A percentile compares a stretch with the other conserved stretches of the same genome.
These are phyloP conservation scores for Russula earlei DNA, from an alignment of 768 basidiomycete species.

Conservation along the genomic window DNA sequence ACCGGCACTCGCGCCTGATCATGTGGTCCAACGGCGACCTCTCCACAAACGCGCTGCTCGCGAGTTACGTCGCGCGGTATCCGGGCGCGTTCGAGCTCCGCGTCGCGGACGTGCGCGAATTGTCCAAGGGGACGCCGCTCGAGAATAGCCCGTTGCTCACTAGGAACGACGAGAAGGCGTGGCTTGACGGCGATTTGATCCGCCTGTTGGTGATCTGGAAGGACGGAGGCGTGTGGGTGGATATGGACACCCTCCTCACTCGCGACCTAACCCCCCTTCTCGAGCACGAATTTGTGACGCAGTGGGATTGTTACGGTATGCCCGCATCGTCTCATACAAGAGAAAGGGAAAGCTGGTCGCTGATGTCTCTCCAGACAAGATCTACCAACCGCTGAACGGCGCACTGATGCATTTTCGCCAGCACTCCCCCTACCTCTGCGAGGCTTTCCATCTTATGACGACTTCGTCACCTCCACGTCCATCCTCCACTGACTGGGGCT, in stretches of 20 bases:
- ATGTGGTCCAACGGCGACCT: conserved; percentile 91
- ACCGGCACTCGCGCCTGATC: conserved; percentile 51
- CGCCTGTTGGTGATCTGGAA: conserved; percentile 81
- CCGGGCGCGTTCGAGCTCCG: conserved; percentile 65
- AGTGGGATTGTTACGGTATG: conserved; percentile 98
- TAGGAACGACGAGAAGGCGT: conserved; percentile 68
- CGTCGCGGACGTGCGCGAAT: conserved; percentile 50
- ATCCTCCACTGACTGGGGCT: conserved; percentile 89
- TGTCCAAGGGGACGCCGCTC: conserved; percentile 73
- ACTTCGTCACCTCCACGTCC: conserved; percentile 61
- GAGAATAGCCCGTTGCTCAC: conserved; percentile 52
- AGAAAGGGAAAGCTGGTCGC: background rate
- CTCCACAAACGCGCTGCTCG: conserved; percentile 44
- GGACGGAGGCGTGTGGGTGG: conserved; percentile 90
- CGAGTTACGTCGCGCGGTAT: conserved; percentile 47
- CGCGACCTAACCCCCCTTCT: conserved; percentile 77
- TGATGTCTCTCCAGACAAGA: conserved; percentile 12
- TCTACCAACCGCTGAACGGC: conserved; percentile 52
- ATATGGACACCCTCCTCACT: conserved; percentile 93
- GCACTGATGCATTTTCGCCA: conserved; percentile 89
- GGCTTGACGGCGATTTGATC: conserved; percentile 94
- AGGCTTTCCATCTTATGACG: conserved; percentile 78
- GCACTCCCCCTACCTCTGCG: conserved; percentile 93
- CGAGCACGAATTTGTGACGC: conserved; percentile 94
- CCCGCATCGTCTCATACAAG: background rate